Percentiles rank a stretch among this genome's conserved stretches.
Evolutionary conservation across 1,284 basidiomycete genomes (phyloP).

Genomic region (Puccinia coronata): DNA sequence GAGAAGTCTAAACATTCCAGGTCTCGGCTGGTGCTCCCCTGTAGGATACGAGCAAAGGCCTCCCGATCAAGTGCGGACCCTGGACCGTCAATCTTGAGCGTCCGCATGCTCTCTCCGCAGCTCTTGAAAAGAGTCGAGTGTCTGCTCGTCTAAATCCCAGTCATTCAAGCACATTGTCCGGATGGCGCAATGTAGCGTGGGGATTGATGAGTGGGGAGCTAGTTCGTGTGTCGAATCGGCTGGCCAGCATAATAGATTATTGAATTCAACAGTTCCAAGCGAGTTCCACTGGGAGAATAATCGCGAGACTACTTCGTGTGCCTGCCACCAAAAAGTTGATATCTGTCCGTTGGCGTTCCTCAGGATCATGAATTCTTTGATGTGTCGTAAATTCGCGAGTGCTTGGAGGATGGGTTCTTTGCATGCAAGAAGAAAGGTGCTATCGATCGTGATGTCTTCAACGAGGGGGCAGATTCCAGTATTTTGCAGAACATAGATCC

Average conservation of each 20-base stretch:
- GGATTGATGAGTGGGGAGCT: neutral
- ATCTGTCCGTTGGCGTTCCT: neutral
- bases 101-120: neutral
- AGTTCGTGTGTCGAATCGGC: neutral
- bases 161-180: neutral
- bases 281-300: constrained; percentile 6
- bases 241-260: neutral
- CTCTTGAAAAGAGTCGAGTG: neutral
- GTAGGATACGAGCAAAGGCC: neutral
- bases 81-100: neutral
- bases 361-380: constrained; percentile 3
- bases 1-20: neutral
- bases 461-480: neutral
- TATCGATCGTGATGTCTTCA: neutral
- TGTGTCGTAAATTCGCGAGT: neutral
- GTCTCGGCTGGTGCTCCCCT: neutral
- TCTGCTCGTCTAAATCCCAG: neutral
- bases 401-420: neutral
- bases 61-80: neutral
- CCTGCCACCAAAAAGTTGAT: neutral
- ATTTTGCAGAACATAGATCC: neutral
- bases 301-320: neutral
- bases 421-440: neutral
- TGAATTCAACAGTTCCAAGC: neutral
- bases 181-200: neutral